Percentiles rank a stretch among this genome's conserved stretches.
These are phyloP conservation scores for Sorghum bicolor DNA, from an alignment of 176 grass and related monocot species.

Conservation along the genomic window Sorghum_bicolor_NCBIv3 NC_012872.2:47366001-47366500, in stretches of 20 bases:
- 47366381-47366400: conserved; percentile 54
- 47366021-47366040: background rate
- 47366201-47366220: background rate
- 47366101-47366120: background rate
- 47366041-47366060: background rate
- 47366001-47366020: conserved; percentile 41
- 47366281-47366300: background rate
- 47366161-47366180: background rate
- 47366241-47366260: background rate
- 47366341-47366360: conserved; percentile 37
- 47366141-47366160: background rate
- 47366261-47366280: background rate
- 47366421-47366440: conserved; percentile 54
- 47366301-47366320: background rate
- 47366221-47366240: background rate
- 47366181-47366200: background rate
- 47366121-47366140: background rate
- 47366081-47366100: background rate
- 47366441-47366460: conserved; percentile 53
- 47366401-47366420: conserved; percentile 32
- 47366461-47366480: conserved; percentile 41
- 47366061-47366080: background rate
- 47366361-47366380: conserved; percentile 58
- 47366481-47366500: background rate
- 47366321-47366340: background rate